Conservation (phyloP, 2,329 filamentous ascomycete species). For the Colletotrichum abscissum region DNA sequence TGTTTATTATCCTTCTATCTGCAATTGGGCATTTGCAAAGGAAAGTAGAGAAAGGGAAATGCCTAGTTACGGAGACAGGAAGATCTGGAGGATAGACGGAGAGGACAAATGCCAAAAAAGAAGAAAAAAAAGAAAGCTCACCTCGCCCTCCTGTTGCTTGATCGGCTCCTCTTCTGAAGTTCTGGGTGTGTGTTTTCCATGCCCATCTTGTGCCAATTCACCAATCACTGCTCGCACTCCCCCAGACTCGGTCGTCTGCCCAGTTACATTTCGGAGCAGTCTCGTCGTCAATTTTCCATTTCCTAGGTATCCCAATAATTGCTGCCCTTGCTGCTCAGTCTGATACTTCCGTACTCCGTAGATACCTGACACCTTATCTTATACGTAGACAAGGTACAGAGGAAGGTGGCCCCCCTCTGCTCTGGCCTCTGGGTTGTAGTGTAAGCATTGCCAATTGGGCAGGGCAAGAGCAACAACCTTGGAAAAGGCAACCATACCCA, state of each 20-base stretch:
- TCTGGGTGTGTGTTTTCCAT: neutral
- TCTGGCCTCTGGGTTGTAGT: neutral
- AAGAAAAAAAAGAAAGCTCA: neutral
- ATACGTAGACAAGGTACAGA: neutral
- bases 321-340: neutral
- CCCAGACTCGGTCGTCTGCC: conserved; percentile 3
- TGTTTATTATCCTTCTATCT: neutral
- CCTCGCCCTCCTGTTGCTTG: neutral
- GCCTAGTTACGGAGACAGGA: too few relatives aligned
- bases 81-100: neutral
- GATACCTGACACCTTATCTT: too few relatives aligned
- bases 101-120: neutral
- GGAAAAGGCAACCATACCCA: too few relatives aligned
- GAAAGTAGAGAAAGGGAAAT: neutral
- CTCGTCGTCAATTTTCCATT: neutral
- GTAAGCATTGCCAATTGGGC: neutral
- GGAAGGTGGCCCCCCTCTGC: neutral
- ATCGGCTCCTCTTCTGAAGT: neutral
- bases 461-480: neutral
- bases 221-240: conserved; percentile 6
- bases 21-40: neutral
- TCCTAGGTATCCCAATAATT: neutral
- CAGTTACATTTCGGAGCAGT: neutral
- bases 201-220: neutral
- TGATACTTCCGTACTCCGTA: too few relatives aligned